These are phyloP conservation scores for Tympanopsis confertula DNA, from an alignment of 2,329 filamentous ascomycete genomes.

Conservation along the genomic window DNA sequence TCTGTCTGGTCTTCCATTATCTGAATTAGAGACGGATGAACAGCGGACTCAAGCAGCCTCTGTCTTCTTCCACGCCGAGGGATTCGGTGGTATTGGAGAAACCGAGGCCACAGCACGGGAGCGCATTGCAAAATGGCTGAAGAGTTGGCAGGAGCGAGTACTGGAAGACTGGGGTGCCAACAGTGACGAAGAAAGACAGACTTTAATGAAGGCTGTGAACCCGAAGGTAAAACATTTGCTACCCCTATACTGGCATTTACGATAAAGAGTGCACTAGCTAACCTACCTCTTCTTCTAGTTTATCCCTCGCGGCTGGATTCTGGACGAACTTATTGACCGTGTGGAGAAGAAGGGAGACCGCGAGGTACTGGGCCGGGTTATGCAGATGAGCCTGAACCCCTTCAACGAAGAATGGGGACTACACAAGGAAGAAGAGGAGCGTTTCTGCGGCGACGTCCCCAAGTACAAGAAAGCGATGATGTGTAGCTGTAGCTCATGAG, in stretches of 20 bases:
- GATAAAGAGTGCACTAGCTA: too few relatives aligned
- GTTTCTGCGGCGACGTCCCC: constrained; percentile 80
- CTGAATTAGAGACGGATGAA: constrained; percentile 53
- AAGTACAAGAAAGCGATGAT: constrained; percentile 69
- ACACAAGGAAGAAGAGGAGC: constrained; percentile 62
- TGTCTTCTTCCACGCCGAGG: constrained; percentile 72
- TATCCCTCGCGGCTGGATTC: constrained; percentile 76
- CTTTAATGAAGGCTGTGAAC: constrained; percentile 72
- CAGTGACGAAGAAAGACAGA: constrained; percentile 4
- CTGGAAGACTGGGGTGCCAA: constrained; percentile 64
- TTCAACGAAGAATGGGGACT: constrained; percentile 70
- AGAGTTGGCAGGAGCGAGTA: constrained; percentile 61
- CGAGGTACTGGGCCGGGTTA: constrained; percentile 63
- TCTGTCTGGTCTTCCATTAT: constrained; percentile 51
- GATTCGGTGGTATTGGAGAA: constrained; percentile 43
- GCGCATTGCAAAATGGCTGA: constrained; percentile 68
- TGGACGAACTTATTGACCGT: constrained; percentile 83
- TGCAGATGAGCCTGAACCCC: constrained; percentile 74
- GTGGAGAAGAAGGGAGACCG: constrained; percentile 72
- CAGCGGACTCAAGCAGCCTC: constrained; percentile 51
- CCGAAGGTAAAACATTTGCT: constrained; percentile 63
- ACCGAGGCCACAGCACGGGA: constrained; percentile 50
- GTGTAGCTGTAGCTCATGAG: constrained; percentile 84
- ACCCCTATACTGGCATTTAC: too few relatives aligned
- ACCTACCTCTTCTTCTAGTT: too few relatives aligned